These are phyloP conservation scores for Physcomitrium patens DNA, from an alignment of 225 moss, liverwort and hornwort genomes.

Conservation along the genomic window DNA sequence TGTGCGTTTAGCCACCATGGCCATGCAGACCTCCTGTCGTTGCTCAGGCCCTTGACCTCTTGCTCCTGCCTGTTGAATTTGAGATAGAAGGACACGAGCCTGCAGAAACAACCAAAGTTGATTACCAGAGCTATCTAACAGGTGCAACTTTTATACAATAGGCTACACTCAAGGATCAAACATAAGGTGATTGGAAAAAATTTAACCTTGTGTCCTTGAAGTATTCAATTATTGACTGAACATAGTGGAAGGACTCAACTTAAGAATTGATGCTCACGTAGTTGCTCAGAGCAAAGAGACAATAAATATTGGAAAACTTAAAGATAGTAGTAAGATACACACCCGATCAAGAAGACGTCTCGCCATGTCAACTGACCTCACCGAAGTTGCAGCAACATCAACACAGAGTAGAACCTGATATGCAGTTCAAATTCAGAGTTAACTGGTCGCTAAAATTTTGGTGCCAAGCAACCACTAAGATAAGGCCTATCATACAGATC, in stretches of 20 bases:
- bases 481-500: background rate
- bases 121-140: conserved; percentile 16
- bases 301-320: background rate
- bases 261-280: background rate
- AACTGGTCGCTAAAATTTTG: conserved; percentile 12
- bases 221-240: conserved; percentile 5
- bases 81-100: conserved; percentile 78
- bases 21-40: conserved; percentile 77
- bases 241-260: background rate
- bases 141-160: conserved; percentile 16
- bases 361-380: conserved; percentile 76
- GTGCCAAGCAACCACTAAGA: conserved; percentile 16
- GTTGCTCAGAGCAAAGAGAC: conserved; percentile 6
- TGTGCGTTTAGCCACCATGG: conserved; percentile 66
- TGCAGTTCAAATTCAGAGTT: conserved; percentile 3
- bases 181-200: background rate
- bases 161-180: background rate
- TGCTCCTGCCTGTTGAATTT: conserved; percentile 64
- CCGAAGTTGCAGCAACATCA: conserved; percentile 84
- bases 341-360: conserved; percentile 91
- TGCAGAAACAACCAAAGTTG: conserved; percentile 33
- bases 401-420: conserved; percentile 81
- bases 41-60: conserved; percentile 80
- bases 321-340: conserved; percentile 17
- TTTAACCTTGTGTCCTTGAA: background rate